These are phyloP conservation scores for Flaveria floridana DNA, from an alignment of 140 eudicot genomes.

Conservation along the genomic window DNA sequence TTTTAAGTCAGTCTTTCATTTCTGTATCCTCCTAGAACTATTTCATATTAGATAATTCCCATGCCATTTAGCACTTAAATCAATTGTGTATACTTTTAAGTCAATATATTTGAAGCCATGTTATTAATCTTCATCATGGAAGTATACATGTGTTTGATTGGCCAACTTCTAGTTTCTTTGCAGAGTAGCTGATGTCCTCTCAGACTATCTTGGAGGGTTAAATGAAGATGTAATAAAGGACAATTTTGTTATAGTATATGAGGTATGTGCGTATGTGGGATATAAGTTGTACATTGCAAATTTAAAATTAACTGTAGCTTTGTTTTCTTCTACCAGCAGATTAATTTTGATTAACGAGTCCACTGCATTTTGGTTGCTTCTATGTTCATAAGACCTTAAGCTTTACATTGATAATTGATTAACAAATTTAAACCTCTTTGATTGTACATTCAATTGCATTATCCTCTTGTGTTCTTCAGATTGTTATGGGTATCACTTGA, in stretches of 20 bases:
- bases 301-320: neutral
- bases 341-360: conserved; percentile 13
- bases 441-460: conserved; percentile 13
- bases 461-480: neutral
- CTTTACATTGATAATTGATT: neutral
- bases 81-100: neutral
- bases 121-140: conserved; percentile 12
- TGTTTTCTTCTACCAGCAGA: neutral
- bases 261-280: conserved; percentile 66
- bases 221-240: conserved; percentile 94
- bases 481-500: neutral
- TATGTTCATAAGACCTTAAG: neutral
- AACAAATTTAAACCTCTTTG: conserved; percentile 2
- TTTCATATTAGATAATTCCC: neutral
- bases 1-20: neutral
- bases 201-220: conserved; percentile 83
- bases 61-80: neutral
- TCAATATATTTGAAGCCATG: conserved; percentile 3
- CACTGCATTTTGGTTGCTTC: neutral
- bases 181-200: conserved; percentile 97
- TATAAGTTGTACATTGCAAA: conserved; percentile 21
- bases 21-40: neutral
- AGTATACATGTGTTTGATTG: conserved; percentile 32
- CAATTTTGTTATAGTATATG: conserved; percentile 86
- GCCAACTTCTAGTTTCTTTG: conserved; percentile 76